These are phyloP conservation scores for Neonectria faginata DNA, from an alignment of 2,329 filamentous ascomycete species.

Conservation along the genomic window DNA sequence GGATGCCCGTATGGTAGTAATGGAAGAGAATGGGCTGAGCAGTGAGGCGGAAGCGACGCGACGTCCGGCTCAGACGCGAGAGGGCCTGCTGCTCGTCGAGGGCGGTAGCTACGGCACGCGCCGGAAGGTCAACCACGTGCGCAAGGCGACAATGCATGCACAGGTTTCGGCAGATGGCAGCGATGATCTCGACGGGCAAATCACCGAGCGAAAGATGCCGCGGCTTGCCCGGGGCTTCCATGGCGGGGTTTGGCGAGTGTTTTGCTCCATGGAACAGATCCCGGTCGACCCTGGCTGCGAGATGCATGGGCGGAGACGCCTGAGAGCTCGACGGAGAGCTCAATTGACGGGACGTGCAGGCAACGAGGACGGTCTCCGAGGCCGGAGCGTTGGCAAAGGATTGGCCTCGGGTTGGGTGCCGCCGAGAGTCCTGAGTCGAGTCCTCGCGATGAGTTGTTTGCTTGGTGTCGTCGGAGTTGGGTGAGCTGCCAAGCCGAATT, in stretches of 20 bases:
- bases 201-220: conserved; percentile 35
- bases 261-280: conserved; percentile 38
- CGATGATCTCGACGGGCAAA: conserved; percentile 44
- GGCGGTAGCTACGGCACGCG: conserved; percentile 37
- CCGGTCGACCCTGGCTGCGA: conserved; percentile 38
- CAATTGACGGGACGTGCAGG: neutral
- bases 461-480: conserved; percentile 14
- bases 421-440: conserved; percentile 18
- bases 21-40: conserved; percentile 45
- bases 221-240: conserved; percentile 18
- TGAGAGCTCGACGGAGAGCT: conserved; percentile 6
- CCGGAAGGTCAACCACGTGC: conserved; percentile 43
- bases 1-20: conserved; percentile 41
- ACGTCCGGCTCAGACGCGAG: conserved; percentile 44
- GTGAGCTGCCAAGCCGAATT: conserved; percentile 16
- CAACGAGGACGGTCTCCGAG: conserved; percentile 24
- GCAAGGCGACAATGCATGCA: conserved; percentile 43
- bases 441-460: conserved; percentile 13
- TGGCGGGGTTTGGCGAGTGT: conserved; percentile 20
- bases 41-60: conserved; percentile 36
- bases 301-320: conserved; percentile 37
- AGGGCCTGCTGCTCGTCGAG: conserved; percentile 43
- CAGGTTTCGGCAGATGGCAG: conserved; percentile 43
- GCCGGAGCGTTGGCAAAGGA: conserved; percentile 1
- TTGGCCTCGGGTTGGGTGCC: conserved; percentile 27